Base-by-base conservation (phyloP, 176 grass and related monocot genomes). In the Aegilops tauschii region DNA sequence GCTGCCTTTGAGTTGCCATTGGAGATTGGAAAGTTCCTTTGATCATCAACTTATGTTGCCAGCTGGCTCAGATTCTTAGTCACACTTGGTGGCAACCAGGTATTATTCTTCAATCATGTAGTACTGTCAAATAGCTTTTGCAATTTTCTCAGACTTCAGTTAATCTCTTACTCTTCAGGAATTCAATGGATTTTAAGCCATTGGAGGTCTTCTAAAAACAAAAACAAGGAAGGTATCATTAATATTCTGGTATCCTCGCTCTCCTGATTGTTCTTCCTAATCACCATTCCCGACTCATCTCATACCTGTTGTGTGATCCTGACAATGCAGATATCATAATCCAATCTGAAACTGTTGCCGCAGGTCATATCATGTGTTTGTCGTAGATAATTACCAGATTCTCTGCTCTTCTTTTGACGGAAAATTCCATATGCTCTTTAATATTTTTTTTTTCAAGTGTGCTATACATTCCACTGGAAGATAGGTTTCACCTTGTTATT, bases 1-100 rank as follows among this genome's bases (percentile, higher is more conserved):
- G 12, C 13, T 67, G 18, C 59, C 25, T 81, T 89, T 68, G 29
- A 68, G 65, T 68, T 68, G 30, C 50, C 36, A 50, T 50, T 61
- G 8, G 68, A 62, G 36, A 73, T 37, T 50, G 29, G 50, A 54
- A 47, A 61, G 17, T 18, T 85, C 40, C 40, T 30, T 49, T 56
- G 9, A 11, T 72, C 86, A 77, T 63, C 20, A 80, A 28, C 70
- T 70, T 78, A 72, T 31, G 23, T 59, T 30, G 69, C 56, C 69
- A 44, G 73, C 58, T 72, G 29, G 28, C 52, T 42, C 37, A 77
- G 39, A 81, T 77, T 52, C 71, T 83, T 13, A 59, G 74, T 28
- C n/a, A 79, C 42, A 79, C 14, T 31, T 65, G 31, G 54, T 91
- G 78, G 31, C 27, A 82, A 29, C 13, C 82, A 91, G 78, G 82